These are phyloP conservation scores for Coelastrella sp. DNA, from an alignment of 139 green algal genomes.

Conservation along the genomic window DNA sequence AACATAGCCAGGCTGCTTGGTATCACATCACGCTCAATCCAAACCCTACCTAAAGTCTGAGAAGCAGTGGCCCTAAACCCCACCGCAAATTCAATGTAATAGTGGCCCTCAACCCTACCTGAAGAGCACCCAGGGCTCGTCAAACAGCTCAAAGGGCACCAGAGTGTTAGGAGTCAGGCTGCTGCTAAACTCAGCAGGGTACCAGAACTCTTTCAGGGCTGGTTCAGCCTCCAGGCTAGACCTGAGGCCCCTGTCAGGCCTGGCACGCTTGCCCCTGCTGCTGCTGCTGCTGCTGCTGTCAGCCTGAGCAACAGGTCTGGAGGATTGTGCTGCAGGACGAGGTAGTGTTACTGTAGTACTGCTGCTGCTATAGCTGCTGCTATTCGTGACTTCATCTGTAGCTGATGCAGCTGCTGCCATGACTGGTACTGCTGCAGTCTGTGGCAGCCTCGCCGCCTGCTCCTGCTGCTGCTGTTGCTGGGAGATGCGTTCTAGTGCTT, in stretches of 20 bases:
- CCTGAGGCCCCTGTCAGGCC: conserved; percentile 55
- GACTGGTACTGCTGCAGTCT: not conserved
- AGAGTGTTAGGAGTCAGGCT: conserved; percentile 62
- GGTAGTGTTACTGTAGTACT: conserved; percentile 3
- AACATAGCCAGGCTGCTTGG: no score
- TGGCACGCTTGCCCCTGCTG: not conserved
- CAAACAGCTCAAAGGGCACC: conserved; percentile 94
- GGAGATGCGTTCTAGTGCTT: conserved; percentile 37
- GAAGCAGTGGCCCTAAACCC: no score
- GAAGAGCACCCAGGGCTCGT: conserved; percentile 97
- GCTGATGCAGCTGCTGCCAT: not conserved
- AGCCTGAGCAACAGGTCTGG: not conserved
- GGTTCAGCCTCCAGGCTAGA: conserved; percentile 72
- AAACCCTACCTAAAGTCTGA: no score
- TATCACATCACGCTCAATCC: not conserved
- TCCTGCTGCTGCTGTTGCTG: conserved; percentile 39
- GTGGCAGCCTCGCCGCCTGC: not conserved
- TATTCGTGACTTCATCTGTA: not conserved
- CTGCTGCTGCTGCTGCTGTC: conserved; percentile 21
- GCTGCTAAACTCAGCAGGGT: conserved; percentile 72
- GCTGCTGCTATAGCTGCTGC: conserved; percentile 30
- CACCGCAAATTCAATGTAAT: not conserved
- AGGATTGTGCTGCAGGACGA: not conserved
- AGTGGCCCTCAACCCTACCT: conserved; percentile 52
- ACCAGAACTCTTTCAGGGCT: conserved; percentile 80